Base-by-base conservation (phyloP, 78 protist genomes). In the Creolimax fragrantissima region DNA sequence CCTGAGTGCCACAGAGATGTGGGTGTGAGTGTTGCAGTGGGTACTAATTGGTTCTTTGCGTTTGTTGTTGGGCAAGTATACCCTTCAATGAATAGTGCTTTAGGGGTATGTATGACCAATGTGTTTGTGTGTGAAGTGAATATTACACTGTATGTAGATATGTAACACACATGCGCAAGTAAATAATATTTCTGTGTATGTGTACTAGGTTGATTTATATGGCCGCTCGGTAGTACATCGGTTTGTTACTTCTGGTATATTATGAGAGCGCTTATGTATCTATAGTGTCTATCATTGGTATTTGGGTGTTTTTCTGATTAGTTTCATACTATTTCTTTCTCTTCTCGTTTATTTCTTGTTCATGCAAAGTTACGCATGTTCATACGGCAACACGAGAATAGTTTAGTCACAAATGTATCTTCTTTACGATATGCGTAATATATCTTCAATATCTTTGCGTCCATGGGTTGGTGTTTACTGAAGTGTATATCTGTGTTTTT, bases 41-140 rank as follows among this genome's bases (percentile, higher is more conserved):
- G 36, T 7, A 24, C 17, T 83, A 92, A 92, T 36, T 89, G 94
- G 89, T 3, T n/a, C 36, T 88, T 44, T 5, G 32, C 92, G 43
- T 93, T 89, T 42, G 3, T 47, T 3, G 81, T 74, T 2, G 89
- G 90, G 5, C 3, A 4, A 35, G 6, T 67, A 43, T 92, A 67
- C 91, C 85, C 74, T 42, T 3, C 86, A 5, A 4, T 92, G 81
- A 24, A 11, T 35, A 45, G n/a, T 3, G 11, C 37, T 24, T 88
- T 92, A 44, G 3, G 43, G 11, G 86, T 58, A 85, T 2, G 41
- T 5, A 84, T 83, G 42, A 83, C 35, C 37, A 6, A 35, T 24
- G 11, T 58, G 39, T 58, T 58, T 17, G 74, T 58, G 74, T 17
- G 39, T 58, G 74, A 58, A 17, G 17, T 17, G 11, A 58, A 58